Conservation (phyloP, 371 early-diverging fungal species). For the Amoeboradix gromovi region DNA sequence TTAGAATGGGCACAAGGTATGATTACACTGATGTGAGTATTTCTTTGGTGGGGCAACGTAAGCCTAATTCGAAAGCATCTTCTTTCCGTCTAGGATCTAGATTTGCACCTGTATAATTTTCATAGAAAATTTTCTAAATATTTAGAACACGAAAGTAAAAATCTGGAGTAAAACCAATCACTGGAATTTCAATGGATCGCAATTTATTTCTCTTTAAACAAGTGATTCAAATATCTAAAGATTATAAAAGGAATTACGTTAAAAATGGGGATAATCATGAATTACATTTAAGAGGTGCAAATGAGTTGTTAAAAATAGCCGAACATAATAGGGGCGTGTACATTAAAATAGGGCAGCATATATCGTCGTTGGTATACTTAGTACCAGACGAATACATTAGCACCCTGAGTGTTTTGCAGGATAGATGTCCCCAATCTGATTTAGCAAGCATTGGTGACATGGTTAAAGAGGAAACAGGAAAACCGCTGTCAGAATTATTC, state of each 20-base stretch:
- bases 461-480: conserved; percentile 35
- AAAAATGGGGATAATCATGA: conserved; percentile 1
- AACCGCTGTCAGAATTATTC: conserved; percentile 27
- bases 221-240: neutral
- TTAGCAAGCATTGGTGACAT: conserved; percentile 31
- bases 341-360: conserved; percentile 64
- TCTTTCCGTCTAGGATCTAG: no score
- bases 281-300: conserved; percentile 18
- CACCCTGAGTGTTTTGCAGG: conserved; percentile 55
- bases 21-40: no score
- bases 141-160: no score
- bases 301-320: conserved; percentile 21
- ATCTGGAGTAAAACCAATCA: no score
- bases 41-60: no score
- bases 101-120: no score
- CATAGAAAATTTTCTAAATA: no score
- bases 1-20: no score
- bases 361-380: conserved; percentile 51
- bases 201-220: neutral
- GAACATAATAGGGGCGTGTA: conserved; percentile 50
- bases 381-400: conserved; percentile 59
- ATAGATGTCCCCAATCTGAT: conserved; percentile 41
- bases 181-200: no score
- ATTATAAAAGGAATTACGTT: neutral
- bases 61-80: no score